Evolutionary conservation across 176 grass and related monocot species (phyloP).

Genomic region (Cocos nucifera): DNA sequence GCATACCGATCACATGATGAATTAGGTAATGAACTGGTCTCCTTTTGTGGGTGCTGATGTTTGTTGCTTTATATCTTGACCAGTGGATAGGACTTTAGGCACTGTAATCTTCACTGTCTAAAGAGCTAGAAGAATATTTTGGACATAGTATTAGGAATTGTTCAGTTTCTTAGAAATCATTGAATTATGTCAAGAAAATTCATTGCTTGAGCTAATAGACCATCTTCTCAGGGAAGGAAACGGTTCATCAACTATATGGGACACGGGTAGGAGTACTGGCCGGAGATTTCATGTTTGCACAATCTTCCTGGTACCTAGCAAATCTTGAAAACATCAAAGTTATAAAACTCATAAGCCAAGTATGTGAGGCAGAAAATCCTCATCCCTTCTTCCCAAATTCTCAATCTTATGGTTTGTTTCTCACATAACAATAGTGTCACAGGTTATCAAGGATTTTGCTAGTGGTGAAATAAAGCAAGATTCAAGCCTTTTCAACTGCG

Average conservation of each 20-base stretch:
- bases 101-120: too few relatives aligned
- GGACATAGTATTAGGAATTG: too few relatives aligned
- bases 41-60: too few relatives aligned
- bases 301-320: constrained; percentile 93
- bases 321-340: constrained; percentile 92
- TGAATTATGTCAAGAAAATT: too few relatives aligned
- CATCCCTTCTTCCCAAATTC: constrained; percentile 13
- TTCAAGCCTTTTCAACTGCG: constrained; percentile 65
- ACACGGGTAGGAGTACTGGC: constrained; percentile 78
- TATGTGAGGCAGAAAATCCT: constrained; percentile 15
- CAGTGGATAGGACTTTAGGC: too few relatives aligned
- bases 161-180: too few relatives aligned
- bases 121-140: too few relatives aligned
- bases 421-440: neutral
- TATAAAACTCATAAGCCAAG: constrained; percentile 93
- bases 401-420: neutral
- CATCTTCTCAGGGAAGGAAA: constrained; percentile 62
- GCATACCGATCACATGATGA: too few relatives aligned
- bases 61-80: too few relatives aligned
- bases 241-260: constrained; percentile 79
- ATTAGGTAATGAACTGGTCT: too few relatives aligned
- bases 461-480: constrained; percentile 91
- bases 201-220: too few relatives aligned
- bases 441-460: constrained; percentile 98
- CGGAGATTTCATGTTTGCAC: constrained; percentile 92